phyloP scores from a whole-genome alignment of 805 yeast species.

The Lipomyces oligophaga region DNA sequence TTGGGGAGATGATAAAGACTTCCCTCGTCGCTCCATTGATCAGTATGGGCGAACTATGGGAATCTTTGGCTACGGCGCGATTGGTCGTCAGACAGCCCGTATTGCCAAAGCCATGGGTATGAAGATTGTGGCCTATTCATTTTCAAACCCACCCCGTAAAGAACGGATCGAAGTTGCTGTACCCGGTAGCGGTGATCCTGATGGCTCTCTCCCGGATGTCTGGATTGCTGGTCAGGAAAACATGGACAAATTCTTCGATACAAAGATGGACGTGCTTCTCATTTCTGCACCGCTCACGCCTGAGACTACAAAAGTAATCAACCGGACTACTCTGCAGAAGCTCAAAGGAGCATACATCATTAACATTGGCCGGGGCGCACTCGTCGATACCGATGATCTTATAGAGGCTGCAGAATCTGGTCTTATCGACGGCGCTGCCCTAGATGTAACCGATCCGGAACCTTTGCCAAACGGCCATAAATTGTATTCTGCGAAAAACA shows the following conservation, averaged over 20 bases:
- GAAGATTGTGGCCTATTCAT: constrained; percentile 44
- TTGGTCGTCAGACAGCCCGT: constrained; percentile 61
- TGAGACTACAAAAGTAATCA: constrained; percentile 52
- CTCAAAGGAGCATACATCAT: constrained; percentile 56
- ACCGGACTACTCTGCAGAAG: constrained; percentile 46
- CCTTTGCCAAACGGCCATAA: constrained; percentile 39
- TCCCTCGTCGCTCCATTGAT: constrained; percentile 5
- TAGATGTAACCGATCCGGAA: constrained; percentile 68
- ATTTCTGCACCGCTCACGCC: constrained; percentile 63
- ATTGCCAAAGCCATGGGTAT: constrained; percentile 56
- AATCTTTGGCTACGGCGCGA: constrained; percentile 69
- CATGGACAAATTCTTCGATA: constrained; percentile 44
- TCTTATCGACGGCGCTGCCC: constrained; percentile 59
- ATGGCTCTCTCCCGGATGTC: constrained; percentile 39
- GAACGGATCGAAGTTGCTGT: constrained; percentile 40
- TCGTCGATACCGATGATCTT: constrained; percentile 48
- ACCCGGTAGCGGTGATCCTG: constrained; percentile 49
- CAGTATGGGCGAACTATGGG: constrained; percentile 36
- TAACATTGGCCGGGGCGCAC: constrained; percentile 45
- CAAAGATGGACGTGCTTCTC: constrained; percentile 52
- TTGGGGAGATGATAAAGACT: constrained; percentile 23
- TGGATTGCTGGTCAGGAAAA: constrained; percentile 48
- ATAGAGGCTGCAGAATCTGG: constrained; percentile 47
- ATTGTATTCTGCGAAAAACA: constrained; percentile 27
- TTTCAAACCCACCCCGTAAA: constrained; percentile 25